phyloP scores from a whole-genome alignment of 441 rosid species.

The Populus tomentosa region DNA sequence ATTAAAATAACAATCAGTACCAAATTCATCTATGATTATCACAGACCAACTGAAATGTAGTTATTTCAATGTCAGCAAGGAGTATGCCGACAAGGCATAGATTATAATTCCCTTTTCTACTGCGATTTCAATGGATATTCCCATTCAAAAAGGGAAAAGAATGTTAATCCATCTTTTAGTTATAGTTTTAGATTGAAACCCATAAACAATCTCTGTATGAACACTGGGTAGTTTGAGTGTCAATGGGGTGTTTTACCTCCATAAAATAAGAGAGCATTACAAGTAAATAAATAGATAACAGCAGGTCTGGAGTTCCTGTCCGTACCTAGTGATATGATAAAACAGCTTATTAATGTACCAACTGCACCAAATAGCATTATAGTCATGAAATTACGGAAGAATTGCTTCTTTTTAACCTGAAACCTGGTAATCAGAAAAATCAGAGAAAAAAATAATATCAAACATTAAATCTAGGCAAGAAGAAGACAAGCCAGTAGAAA shows the following conservation, averaged over 20 bases:
- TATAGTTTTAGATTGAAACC: neutral
- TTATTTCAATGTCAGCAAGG: neutral
- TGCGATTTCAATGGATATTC: neutral
- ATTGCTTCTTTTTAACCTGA: constrained; percentile 90
- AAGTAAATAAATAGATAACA: neutral
- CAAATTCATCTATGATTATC: neutral
- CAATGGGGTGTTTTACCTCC: neutral
- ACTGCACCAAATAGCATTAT: constrained; percentile 75
- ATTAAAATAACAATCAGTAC: neutral
- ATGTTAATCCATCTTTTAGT: neutral
- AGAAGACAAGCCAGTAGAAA: neutral
- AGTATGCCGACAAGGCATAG: neutral
- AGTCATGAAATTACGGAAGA: constrained; percentile 25
- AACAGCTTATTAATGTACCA: constrained; percentile 69
- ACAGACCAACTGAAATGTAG: neutral
- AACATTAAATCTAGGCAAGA: neutral
- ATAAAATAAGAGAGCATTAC: neutral
- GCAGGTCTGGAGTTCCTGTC: neutral
- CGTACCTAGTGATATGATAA: constrained; percentile 60
- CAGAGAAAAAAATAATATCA: too few relatives aligned
- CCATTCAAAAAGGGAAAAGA: neutral
- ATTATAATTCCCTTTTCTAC: neutral
- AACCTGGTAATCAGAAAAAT: constrained; percentile 41
- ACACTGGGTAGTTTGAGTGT: neutral
- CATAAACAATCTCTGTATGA: neutral